Percentiles rank a stretch among this genome's conserved stretches.
Conservation (phyloP, 768 basidiomycete species). For the Baorangia bicolor region DNA sequence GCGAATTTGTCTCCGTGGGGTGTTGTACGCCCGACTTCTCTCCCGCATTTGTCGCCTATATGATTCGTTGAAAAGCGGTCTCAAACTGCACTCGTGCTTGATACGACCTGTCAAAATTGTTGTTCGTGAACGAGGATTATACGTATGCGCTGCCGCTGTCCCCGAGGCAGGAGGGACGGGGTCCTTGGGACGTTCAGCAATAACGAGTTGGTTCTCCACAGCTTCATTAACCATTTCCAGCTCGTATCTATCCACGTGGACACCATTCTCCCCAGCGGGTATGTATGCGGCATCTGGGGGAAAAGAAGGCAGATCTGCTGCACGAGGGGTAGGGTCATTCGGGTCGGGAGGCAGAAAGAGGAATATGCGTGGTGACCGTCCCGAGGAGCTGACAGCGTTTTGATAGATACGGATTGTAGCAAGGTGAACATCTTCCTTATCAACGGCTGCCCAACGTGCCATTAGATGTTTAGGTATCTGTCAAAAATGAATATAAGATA, state of each 20-base stretch:
- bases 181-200: constrained; percentile 79
- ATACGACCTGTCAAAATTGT: constrained; percentile 78
- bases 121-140: constrained; percentile 64
- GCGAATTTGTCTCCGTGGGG: constrained; percentile 61
- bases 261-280: constrained; percentile 27
- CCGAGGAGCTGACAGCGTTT: constrained; percentile 40
- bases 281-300: constrained; percentile 31
- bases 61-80: constrained; percentile 62
- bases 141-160: constrained; percentile 38
- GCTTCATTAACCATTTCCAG: constrained; percentile 84
- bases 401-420: constrained; percentile 84
- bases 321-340: constrained; percentile 39
- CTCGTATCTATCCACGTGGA: constrained; percentile 70
- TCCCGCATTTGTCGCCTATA: constrained; percentile 75
- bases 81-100: constrained; percentile 76
- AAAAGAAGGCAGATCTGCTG: constrained; percentile 27
- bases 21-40: constrained; percentile 63
- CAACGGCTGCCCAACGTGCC: constrained; percentile 79
- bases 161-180: constrained; percentile 39
- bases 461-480: constrained; percentile 87
- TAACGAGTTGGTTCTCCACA: constrained; percentile 83
- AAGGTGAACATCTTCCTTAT: constrained; percentile 73
- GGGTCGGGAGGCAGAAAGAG: constrained; percentile 63
- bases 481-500: constrained; percentile 7
- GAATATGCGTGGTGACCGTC: constrained; percentile 57